A percentile compares a stretch with the other conserved stretches of the same genome.
These are phyloP conservation scores for Lipomyces starkeyi DNA, from an alignment of 805 yeast species.

Conservation along the genomic window DNA sequence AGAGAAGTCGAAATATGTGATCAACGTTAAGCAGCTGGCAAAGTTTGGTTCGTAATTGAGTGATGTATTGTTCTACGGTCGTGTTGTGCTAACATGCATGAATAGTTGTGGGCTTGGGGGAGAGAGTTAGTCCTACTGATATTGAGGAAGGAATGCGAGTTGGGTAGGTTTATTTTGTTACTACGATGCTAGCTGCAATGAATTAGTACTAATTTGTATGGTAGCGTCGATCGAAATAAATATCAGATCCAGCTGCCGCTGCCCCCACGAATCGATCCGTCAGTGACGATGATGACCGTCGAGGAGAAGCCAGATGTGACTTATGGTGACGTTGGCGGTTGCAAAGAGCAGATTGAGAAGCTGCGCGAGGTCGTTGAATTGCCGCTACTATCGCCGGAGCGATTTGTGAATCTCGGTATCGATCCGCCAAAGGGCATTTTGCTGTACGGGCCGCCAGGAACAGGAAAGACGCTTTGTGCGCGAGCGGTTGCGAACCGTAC, in stretches of 20 bases:
- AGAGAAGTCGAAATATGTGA: slow-evolving; percentile 89
- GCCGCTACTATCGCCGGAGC: slow-evolving; percentile 91
- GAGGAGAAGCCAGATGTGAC: slow-evolving; percentile 99
- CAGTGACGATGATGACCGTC: slow-evolving; percentile 99
- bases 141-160: slow-evolving; percentile 99
- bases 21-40: slow-evolving; percentile 96
- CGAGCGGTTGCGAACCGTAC: slow-evolving; percentile 99
- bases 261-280: slow-evolving; percentile 97
- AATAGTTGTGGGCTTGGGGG: slow-evolving; percentile 88
- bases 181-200: background rate
- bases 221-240: slow-evolving; percentile 90
- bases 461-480: slow-evolving; percentile 98
- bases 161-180: slow-evolving; percentile 46
- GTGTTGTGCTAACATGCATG: background rate
- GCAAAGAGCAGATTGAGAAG: slow-evolving; percentile 97
- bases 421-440: slow-evolving; percentile 99
- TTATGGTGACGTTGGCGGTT: slow-evolving; percentile 97
- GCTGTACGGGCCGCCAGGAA: slow-evolving; percentile 97
- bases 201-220: background rate
- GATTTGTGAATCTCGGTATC: slow-evolving; percentile 95
- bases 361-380: slow-evolving; percentile 94
- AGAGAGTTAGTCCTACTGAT: slow-evolving; percentile 96
- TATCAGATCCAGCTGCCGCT: slow-evolving; percentile 96
- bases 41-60: slow-evolving; percentile 59
- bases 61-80: background rate